phyloP scores from a whole-genome alignment of 2,329 filamentous ascomycete genomes.

The Pestalotiopsis sp. region DNA sequence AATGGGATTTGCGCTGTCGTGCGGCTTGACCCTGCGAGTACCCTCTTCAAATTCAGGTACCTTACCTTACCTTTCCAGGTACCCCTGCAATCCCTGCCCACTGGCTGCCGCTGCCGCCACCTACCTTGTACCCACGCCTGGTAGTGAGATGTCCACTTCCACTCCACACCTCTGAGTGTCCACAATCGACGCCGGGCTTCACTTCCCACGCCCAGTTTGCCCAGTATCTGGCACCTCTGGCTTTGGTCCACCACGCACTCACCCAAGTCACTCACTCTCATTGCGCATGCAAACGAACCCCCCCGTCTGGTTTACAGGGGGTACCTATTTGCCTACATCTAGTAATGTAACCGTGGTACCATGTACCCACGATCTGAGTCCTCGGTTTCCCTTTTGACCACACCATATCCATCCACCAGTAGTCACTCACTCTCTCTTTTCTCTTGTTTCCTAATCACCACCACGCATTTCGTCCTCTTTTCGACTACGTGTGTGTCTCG shows the following conservation, averaged over 20 bases:
- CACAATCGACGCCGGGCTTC: neutral
- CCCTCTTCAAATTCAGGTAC: neutral
- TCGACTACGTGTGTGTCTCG: conserved; percentile 21
- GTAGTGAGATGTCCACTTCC: neutral
- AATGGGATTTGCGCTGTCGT: neutral
- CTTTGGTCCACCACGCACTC: neutral
- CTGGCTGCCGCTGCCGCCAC: neutral
- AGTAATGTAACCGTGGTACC: neutral
- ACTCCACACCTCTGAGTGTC: neutral
- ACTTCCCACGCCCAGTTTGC: neutral
- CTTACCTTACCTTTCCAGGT: too few relatives aligned
- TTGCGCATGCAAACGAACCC: neutral
- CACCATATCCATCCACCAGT: neutral
- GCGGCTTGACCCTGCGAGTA: conserved; percentile 7
- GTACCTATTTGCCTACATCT: neutral
- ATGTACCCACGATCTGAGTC: neutral
- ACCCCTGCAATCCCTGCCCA: neutral
- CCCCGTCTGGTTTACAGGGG: neutral
- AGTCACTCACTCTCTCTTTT: neutral
- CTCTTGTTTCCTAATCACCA: conserved; percentile 11
- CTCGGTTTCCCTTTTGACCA: conserved; percentile 1
- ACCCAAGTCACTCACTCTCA: neutral
- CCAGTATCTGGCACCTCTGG: neutral
- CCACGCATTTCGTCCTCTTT: conserved; percentile 20
- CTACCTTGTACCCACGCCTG: neutral